These are phyloP conservation scores for Rhodosporidiobolus odoratus DNA, from an alignment of 768 basidiomycete species.

Conservation along the genomic window DNA sequence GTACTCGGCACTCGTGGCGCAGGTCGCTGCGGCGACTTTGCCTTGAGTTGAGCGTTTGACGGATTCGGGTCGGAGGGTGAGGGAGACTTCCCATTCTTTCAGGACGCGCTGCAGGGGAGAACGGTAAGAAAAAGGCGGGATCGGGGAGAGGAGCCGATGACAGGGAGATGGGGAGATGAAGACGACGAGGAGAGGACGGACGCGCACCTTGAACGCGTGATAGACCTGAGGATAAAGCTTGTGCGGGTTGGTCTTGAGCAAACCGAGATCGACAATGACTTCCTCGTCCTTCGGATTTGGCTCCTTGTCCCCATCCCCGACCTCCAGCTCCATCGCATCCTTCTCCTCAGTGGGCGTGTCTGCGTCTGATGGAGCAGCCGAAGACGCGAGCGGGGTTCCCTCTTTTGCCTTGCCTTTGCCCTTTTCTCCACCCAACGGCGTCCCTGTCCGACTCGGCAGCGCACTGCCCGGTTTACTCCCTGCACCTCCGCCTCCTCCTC, in stretches of 20 bases:
- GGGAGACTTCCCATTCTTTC: constrained; percentile 93
- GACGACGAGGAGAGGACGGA: neutral
- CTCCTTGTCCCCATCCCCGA: constrained; percentile 54
- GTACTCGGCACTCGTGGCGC: constrained; percentile 91
- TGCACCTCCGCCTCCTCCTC: too few species aligned
- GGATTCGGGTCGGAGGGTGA: constrained; percentile 86
- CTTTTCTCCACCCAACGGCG: neutral
- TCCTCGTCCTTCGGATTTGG: constrained; percentile 51
- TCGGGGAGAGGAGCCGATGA: neutral
- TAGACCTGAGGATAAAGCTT: constrained; percentile 96
- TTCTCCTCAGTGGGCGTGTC: constrained; percentile 9
- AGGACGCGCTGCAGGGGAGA: constrained; percentile 55
- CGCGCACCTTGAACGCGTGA: constrained; percentile 69
- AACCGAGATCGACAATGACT: constrained; percentile 67
- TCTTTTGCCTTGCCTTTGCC: constrained; percentile 40
- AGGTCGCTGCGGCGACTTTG: constrained; percentile 87
- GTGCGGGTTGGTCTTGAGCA: constrained; percentile 86
- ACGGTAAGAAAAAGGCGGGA: neutral
- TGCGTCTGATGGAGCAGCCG: neutral
- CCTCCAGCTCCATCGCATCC: constrained; percentile 29
- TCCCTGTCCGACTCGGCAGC: neutral
- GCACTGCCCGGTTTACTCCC: constrained; percentile 49
- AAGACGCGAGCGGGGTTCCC: constrained; percentile 42
- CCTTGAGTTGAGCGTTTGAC: constrained; percentile 85
- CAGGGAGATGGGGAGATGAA: too few species aligned